Percentiles rank a stretch among this genome's conserved stretches.
phyloP scores from a whole-genome alignment of 306 rosid genomes.

The Cicer chorassanicum region DNA sequence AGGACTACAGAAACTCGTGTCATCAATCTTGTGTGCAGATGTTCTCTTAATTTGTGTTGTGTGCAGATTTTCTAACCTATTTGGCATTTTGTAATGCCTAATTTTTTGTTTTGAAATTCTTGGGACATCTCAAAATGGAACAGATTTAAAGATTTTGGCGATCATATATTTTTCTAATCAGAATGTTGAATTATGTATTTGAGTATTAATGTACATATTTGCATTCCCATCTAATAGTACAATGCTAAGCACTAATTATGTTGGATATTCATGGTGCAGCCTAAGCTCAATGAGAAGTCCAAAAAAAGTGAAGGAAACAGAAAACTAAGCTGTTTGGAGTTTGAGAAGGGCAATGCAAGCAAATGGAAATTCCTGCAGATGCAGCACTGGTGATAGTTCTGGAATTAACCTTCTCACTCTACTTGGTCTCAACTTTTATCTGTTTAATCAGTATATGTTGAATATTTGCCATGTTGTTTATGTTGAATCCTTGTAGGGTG shows the following conservation, averaged over 20 bases:
- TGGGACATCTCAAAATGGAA: neutral
- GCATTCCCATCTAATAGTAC: conserved; percentile 1
- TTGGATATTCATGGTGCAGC: conserved; percentile 40
- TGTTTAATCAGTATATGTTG: conserved; percentile 34
- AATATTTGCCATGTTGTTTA: conserved; percentile 29
- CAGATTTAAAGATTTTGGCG: conserved; percentile 8
- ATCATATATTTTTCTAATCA: conserved; percentile 34
- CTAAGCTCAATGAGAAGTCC: conserved; percentile 35
- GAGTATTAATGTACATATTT: conserved; percentile 14
- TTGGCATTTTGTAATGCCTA: conserved; percentile 24
- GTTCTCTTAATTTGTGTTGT: conserved; percentile 1
- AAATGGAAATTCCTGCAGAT: conserved; percentile 39
- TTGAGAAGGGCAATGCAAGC: conserved; percentile 38
- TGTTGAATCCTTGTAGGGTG: conserved; percentile 46
- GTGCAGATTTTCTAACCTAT: neutral
- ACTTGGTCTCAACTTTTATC: conserved; percentile 38
- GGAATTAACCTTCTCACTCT: conserved; percentile 45
- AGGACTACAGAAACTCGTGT: neutral
- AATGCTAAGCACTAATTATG: neutral
- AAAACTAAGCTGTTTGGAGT: conserved; percentile 4
- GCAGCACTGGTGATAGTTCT: conserved; percentile 43
- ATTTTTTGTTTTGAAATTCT: conserved; percentile 15
- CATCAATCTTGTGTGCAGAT: conserved; percentile 7
- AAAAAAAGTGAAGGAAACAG: neutral
- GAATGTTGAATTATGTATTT: neutral